Evolutionary conservation across 352 stramenopile species (phyloP), one percentile per base, ranked within the genome.

Genomic region (Plasmopara muralis): DNA sequence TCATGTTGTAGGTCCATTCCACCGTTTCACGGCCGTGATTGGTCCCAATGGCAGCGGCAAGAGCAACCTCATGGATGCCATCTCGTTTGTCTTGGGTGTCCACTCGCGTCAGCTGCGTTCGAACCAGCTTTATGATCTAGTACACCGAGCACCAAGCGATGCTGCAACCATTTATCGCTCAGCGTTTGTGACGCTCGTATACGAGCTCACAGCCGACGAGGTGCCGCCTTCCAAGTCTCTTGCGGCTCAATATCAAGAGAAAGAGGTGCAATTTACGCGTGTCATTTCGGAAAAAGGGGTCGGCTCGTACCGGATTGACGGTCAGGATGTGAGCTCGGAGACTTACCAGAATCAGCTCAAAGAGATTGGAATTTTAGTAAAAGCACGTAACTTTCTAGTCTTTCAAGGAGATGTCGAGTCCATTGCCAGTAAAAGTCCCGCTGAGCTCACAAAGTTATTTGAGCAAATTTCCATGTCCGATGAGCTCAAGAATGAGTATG

Each of bases 321-420:
- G 72, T 28, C 60, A 72, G 16, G 85, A 95, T 43, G 75, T 97
- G 53, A 78, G 70, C 6, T 93, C 87, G 37, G 93, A 98, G 9
- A 70, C 73, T 14, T 99, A 99, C 62, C 88, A 98, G 70, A 64
- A 72, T 8, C 80, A 86, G 45, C 79, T 99, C 5, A 89, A 94
- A 38, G 77, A 93, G 29, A 98, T 99, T 60, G 96, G 96, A 5
- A 96, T 99, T 20, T 72, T 99, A 20, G 87, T 99, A 33, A 99
- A 99, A 66, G 96, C 95, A 7, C 79, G 97, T n/a, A 99, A 99
- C 70, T 99, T 99, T 62, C 63, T 99, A 7, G 96, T 99, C 6
- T 99, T 99, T 70, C 97, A 99, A 53, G 97, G 97, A 35, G 97
- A 99, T 69, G 96, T 99, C 20, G 96, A 99, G 69, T 94, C 81